Conservation (phyloP, 1,284 basidiomycete species). For the Tausonia pullulans region DNA sequence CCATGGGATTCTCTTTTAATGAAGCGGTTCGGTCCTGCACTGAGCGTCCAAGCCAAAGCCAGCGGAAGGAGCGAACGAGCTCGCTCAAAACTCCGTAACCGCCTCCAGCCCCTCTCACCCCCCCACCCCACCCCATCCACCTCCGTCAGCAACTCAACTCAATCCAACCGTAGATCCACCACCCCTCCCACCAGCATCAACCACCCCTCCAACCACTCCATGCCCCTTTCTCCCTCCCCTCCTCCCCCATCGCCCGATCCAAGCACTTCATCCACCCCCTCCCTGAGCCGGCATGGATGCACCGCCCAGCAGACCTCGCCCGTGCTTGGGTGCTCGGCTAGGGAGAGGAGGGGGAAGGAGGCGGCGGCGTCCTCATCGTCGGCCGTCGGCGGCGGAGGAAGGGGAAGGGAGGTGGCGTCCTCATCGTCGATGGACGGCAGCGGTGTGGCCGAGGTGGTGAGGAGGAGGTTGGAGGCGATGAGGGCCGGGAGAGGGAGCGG, state of each 20-base stretch:
- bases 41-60: too few species aligned
- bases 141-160: too few species aligned
- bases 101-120: too few species aligned
- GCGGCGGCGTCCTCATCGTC: constrained; percentile 5
- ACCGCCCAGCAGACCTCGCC: constrained; percentile 5
- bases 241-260: constrained; percentile 36
- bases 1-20: too few species aligned
- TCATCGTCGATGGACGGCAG: background rate
- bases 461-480: background rate
- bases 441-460: background rate
- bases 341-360: constrained; percentile 8
- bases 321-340: constrained; percentile 10
- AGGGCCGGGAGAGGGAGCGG: background rate
- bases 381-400: background rate
- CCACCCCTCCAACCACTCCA: constrained; percentile 8
- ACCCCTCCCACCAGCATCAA: constrained; percentile 13
- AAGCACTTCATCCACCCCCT: constrained; percentile 46
- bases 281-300: constrained; percentile 7
- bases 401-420: background rate
- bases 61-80: too few species aligned
- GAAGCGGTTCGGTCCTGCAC: too few species aligned
- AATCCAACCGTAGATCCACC: background rate
- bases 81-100: too few species aligned
- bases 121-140: too few species aligned
- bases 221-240: background rate